These are phyloP conservation scores for Cercospora brassicicola DNA, from an alignment of 2,329 filamentous ascomycete genomes.

Conservation along the genomic window DNA sequence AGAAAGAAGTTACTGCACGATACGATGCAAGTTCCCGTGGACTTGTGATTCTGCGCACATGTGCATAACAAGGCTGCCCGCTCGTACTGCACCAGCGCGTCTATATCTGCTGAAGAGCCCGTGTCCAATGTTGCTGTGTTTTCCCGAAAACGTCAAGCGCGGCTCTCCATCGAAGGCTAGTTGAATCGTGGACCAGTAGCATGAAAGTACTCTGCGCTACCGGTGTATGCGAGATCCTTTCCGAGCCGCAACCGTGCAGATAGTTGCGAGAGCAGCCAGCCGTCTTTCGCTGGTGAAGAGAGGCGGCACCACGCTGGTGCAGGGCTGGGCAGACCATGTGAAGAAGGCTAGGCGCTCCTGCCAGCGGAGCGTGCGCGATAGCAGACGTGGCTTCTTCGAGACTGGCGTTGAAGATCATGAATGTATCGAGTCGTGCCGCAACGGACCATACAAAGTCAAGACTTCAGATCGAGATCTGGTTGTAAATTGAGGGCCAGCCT, in stretches of 20 bases:
- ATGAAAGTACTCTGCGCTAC: constrained; percentile 4
- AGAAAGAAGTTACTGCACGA: not conserved
- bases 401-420: constrained; percentile 4
- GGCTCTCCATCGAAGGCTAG: not conserved
- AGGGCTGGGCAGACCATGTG: not conserved
- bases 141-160: constrained; percentile 17
- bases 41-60: constrained; percentile 1
- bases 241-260: constrained; percentile 9
- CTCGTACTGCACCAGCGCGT: not conserved
- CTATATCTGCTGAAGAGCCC: constrained; percentile 2
- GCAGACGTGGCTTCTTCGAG: not conserved
- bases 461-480: constrained; percentile 14
- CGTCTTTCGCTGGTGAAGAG: not conserved
- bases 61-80: constrained; percentile 6
- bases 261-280: constrained; percentile 5
- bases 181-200: constrained; percentile 8
- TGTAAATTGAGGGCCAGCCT: constrained; percentile 7
- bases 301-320: not conserved
- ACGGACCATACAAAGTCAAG: constrained; percentile 1
- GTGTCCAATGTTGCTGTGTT: constrained; percentile 8
- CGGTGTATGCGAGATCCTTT: constrained; percentile 6
- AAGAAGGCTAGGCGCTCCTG: not conserved
- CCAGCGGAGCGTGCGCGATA: constrained; percentile 1
- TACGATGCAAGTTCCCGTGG: not conserved
- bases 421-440: constrained; percentile 1